Conservation (phyloP, 169 alveolate species). For the Plasmodium malariae region DNA sequence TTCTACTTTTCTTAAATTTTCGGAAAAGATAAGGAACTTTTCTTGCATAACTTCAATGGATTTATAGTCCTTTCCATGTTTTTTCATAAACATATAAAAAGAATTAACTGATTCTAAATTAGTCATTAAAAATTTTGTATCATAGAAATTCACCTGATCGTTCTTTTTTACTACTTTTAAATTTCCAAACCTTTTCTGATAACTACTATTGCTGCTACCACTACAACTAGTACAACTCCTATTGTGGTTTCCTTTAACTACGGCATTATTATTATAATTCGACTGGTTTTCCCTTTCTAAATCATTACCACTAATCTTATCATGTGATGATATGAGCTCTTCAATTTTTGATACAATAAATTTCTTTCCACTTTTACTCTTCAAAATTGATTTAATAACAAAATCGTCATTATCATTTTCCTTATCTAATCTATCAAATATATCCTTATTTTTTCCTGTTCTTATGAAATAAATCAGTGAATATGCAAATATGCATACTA, state of each 20-base stretch:
- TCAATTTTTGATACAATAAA: conserved; percentile 38
- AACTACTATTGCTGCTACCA: too few species aligned
- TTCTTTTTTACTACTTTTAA: not conserved
- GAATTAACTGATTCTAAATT: conserved; percentile 57
- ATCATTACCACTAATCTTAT: not conserved
- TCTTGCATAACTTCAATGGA: conserved; percentile 40
- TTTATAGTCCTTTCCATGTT: conserved; percentile 26
- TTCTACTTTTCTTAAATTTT: conserved; percentile 40
- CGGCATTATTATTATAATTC: not conserved
- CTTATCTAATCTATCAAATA: not conserved
- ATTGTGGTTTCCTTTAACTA: too few species aligned
- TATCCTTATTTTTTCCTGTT: not conserved
- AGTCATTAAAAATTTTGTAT: conserved; percentile 39
- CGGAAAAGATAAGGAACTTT: conserved; percentile 53
- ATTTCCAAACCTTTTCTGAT: conserved; percentile 22
- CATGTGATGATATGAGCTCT: conserved; percentile 9
- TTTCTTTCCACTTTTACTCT: conserved; percentile 54
- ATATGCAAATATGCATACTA: conserved; percentile 2
- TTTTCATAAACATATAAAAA: conserved; percentile 51
- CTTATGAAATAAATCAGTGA: conserved; percentile 9
- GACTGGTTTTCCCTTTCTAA: not conserved
- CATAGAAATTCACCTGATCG: not conserved
- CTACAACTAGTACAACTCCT: too few species aligned
- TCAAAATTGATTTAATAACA: conserved; percentile 24
- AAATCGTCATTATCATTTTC: conserved; percentile 18